Evolutionary conservation across 768 basidiomycete species (phyloP), one percentile per base, ranked within the genome.

Genomic region (Kwoniella shandongensis): DNA sequence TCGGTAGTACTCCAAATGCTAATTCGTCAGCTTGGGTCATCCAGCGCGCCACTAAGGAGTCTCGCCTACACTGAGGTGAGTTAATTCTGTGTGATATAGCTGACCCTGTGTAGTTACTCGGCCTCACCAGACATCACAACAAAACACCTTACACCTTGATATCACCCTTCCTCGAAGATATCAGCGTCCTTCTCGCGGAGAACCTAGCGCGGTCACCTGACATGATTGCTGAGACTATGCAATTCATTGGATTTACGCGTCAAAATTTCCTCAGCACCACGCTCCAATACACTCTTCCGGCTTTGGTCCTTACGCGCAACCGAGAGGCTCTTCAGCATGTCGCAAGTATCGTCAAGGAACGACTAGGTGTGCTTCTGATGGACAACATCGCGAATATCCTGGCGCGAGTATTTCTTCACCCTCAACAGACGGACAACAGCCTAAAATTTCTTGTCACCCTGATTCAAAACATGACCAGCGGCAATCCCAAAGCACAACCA

Each of bases 111-210:
- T 47, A 73, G 71, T 51, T 76, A 2, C 40, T 66, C 2, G 58
- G 49, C 10, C 44, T 73, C 8, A 42, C 66, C 29, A 67, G 57
- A 36, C 50, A 57, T 48, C 65, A 59, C 36, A 53, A 46, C 20
- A 73, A 73, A 39, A 65, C 66, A 1, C 69, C 75, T 8, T 74
- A 71, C 51, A 62, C 64, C 2, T 60, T 76, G 13, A 29, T 70
- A 0, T 66, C 67, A 13, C 69, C 75, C 2, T 64, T 63, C 41
- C 57, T 76, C 38, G 57, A 64, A 13, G 57, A 54, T 0, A 59
- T 76, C 58, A 73, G 69, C 54, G 51, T 70, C 25, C 50, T 74
- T 4, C 38, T 73, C 3, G 64, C 65, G 4, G 39, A 58, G 4
- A 59, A 61, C n/a, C 32, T 73, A 15, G 40, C 36, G 4, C 30